Conservation (phyloP, 192 early-diverging fungal genomes). For the Cetraspora pellucida region DNA sequence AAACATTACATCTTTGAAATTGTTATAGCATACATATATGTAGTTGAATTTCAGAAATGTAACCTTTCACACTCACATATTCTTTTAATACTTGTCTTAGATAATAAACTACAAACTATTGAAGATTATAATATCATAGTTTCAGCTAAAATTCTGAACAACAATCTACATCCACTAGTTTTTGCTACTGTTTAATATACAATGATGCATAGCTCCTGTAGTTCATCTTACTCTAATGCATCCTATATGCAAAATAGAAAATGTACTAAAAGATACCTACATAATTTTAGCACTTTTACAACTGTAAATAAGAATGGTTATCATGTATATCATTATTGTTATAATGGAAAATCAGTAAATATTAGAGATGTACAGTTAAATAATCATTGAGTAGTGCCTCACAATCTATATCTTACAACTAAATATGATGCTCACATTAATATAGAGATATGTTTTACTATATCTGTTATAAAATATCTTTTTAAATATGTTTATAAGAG, state of each 20-base stretch:
- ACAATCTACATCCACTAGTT: background rate
- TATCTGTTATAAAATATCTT: too few species aligned
- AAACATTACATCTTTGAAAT: conserved; percentile 25
- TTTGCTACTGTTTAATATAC: background rate
- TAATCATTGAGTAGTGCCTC: conserved; percentile 30
- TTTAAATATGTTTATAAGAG: too few species aligned
- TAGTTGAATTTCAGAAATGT: conserved; percentile 40
- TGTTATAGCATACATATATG: conserved; percentile 32
- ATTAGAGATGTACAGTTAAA: conserved; percentile 12
- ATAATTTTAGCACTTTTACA: conserved; percentile 5
- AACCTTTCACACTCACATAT: conserved; percentile 47
- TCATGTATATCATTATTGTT: conserved; percentile 29
- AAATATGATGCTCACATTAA: conserved; percentile 47
- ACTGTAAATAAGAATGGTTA: conserved; percentile 35
- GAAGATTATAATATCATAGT: conserved; percentile 34
- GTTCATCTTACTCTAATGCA: background rate
- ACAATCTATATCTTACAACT: conserved; percentile 38
- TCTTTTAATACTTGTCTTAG: conserved; percentile 35
- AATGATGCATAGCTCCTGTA: conserved; percentile 45
- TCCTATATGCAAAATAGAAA: conserved; percentile 39
- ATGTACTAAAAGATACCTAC: conserved; percentile 42
- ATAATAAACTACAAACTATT: conserved; percentile 27
- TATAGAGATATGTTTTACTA: conserved; percentile 27
- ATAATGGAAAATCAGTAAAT: background rate
- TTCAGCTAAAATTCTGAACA: conserved; percentile 41